Base-by-base conservation (phyloP, 495 filamentous ascomycete genomes). In the Rhizodiscina lignyota region DNA sequence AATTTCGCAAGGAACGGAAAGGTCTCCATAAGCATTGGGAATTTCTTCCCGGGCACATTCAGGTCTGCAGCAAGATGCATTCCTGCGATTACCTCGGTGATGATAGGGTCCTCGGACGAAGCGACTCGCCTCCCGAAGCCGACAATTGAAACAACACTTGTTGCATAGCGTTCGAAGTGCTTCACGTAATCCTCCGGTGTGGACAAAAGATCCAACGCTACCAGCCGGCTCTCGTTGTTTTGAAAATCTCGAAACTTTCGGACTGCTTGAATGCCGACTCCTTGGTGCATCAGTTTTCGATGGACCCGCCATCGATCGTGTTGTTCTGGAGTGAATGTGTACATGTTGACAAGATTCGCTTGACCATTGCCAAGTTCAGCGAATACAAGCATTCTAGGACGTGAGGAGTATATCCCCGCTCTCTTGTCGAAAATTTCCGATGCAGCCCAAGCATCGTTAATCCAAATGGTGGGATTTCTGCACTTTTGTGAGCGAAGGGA, bases 1-100 rank as follows among this genome's bases (percentile, higher is more conserved):
- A 57, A 52, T 34, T 44, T 54, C 6, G 54, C 57, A n/a, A 64
- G 54, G 23, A 66, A 52, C 3, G 68, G 68, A 27, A 72, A 74
- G 0, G 68, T 72, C 44, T 72, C 68, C 42, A 72, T 59, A n/a
- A 72, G 40, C 70, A 74, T 74, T 3, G 70, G 70, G 36, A 73
- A 73, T 0, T 47, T 60, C 41, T 70, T 74, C 12, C 70, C 69
- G 1, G 70, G 70, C 17, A 57, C 55, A 42, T 57, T 57, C 31
- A 59, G 40, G 33, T 50, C 48, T 11, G 54, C 54, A 2, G 55
- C 55, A 5, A 29, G 30, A 17, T 57, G 55, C 55, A 59, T 59
- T 8, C 54, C 40, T 12, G 45, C 44, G 52, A 64, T 62, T 4
- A 63, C 59, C 32, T 62, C 60, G 0, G 59, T 62, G 37, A 64